Evolutionary conservation across 345 rosid genomes (phyloP).

Genomic region (Eucalyptus tenuipes): DNA sequence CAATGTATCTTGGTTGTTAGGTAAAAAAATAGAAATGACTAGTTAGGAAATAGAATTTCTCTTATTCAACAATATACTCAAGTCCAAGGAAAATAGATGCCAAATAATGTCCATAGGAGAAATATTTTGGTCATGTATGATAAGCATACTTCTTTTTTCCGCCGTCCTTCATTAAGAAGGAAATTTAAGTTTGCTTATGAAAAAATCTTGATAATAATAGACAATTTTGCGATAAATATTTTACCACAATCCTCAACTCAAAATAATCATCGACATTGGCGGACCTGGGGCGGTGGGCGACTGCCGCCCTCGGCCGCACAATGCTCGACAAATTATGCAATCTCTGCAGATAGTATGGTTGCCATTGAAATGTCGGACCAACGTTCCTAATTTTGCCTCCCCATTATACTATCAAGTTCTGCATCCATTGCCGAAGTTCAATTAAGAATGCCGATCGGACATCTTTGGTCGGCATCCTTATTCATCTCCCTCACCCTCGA

Average conservation of each 20-base stretch:
- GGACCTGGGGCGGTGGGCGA: not conserved
- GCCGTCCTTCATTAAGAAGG: too few relatives aligned
- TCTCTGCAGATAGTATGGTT: not conserved
- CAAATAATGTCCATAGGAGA: not conserved
- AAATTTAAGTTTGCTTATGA: not conserved
- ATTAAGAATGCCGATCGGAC: not conserved
- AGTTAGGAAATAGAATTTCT: not conserved
- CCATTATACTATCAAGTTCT: not conserved
- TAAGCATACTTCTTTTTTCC: not conserved
- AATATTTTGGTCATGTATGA: not conserved
- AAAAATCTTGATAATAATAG: not conserved
- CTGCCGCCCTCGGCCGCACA: not conserved
- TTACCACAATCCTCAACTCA: not conserved
- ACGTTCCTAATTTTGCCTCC: not conserved
- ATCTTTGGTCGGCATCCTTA: not conserved
- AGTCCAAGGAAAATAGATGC: not conserved
- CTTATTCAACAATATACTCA: not conserved
- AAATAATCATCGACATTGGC: not conserved
- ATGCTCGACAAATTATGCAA: not conserved
- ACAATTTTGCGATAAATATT: not conserved
- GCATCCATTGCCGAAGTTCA: not conserved
- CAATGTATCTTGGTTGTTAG: not conserved
- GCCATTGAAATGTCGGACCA: not conserved
- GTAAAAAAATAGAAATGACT: not conserved
- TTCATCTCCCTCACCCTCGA: not conserved